phyloP scores from a whole-genome alignment of 768 basidiomycete species.

The Tricholoma hemisulphureum region DNA sequence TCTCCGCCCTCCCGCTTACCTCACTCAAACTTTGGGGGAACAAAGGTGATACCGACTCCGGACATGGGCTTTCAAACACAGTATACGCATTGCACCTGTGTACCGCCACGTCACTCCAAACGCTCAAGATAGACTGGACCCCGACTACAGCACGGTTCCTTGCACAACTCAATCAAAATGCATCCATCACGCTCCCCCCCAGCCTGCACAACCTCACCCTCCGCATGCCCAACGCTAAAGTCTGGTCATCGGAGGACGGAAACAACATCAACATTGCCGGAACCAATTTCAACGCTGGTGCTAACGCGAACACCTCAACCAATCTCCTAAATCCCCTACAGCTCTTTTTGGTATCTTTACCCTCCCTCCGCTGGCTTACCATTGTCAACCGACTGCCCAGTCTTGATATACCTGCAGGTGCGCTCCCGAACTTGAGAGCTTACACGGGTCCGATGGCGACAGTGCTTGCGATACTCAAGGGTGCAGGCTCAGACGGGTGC shows the following conservation, averaged over 20 bases:
- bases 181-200: constrained; percentile 12
- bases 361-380: constrained; percentile 13
- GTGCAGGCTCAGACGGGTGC: constrained; percentile 9
- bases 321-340: constrained; percentile 15
- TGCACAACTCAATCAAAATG: constrained; percentile 23
- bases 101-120: constrained; percentile 34
- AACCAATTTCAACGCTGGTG: neutral
- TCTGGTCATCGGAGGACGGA: constrained; percentile 15
- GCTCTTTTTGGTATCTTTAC: constrained; percentile 13
- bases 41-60: constrained; percentile 24
- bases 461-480: constrained; percentile 9
- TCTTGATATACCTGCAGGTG: constrained; percentile 10
- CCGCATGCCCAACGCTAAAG: constrained; percentile 19
- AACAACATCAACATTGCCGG: neutral
- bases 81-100: constrained; percentile 30
- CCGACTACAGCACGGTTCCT: constrained; percentile 33
- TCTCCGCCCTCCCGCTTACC: constrained; percentile 40
- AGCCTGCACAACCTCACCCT: constrained; percentile 17
- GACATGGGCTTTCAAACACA: constrained; percentile 5
- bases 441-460: constrained; percentile 18
- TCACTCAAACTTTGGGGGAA: constrained; percentile 40
- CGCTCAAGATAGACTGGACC: constrained; percentile 45
- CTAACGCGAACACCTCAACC: neutral
- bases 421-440: constrained; percentile 13
- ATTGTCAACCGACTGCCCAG: constrained; percentile 15